Conservation (phyloP, 1,284 basidiomycete species). For the Moesziomyces sp. region DNA sequence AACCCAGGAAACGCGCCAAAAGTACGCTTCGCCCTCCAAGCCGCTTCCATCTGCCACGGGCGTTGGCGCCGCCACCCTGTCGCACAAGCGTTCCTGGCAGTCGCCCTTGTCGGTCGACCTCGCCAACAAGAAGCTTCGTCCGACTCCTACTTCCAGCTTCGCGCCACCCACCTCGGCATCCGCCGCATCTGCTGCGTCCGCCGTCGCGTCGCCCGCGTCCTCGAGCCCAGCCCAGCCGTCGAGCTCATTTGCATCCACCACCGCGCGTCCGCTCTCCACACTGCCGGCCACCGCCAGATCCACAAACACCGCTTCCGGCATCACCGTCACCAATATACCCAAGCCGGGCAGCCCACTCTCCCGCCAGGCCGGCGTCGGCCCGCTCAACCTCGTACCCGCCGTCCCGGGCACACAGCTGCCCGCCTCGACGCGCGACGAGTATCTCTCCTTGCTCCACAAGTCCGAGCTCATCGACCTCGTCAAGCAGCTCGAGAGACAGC, state of each 20-base stretch:
- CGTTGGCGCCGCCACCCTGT: neutral
- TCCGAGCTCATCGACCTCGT: conserved; percentile 46
- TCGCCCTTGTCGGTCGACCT: conserved; percentile 24
- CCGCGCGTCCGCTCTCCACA: conserved; percentile 4
- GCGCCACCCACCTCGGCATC: conserved; percentile 8
- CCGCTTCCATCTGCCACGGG: conserved; percentile 18
- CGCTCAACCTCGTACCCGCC: conserved; percentile 35
- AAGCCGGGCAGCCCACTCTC: conserved; percentile 41
- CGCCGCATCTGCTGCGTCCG: neutral
- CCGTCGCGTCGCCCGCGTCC: conserved; percentile 8
- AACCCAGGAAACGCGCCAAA: conserved; percentile 49
- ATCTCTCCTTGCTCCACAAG: conserved; percentile 42
- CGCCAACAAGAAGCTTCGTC: conserved; percentile 34
- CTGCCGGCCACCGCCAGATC: conserved; percentile 8
- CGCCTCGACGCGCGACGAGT: conserved; percentile 22
- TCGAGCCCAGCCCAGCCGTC: conserved; percentile 6
- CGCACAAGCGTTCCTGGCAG: conserved; percentile 42
- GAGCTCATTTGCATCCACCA: neutral
- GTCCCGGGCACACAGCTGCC: conserved; percentile 31
- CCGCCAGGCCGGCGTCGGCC: conserved; percentile 30
- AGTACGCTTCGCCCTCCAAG: conserved; percentile 49
- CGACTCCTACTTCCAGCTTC: neutral
- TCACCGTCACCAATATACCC: conserved; percentile 48
- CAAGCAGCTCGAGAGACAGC: conserved; percentile 49
- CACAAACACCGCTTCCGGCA: conserved; percentile 16